Percentiles rank a stretch among this genome's conserved stretches.
These are phyloP conservation scores for Rhizopogon rudus DNA, from an alignment of 768 basidiomycete species.

Conservation along the genomic window DNA sequence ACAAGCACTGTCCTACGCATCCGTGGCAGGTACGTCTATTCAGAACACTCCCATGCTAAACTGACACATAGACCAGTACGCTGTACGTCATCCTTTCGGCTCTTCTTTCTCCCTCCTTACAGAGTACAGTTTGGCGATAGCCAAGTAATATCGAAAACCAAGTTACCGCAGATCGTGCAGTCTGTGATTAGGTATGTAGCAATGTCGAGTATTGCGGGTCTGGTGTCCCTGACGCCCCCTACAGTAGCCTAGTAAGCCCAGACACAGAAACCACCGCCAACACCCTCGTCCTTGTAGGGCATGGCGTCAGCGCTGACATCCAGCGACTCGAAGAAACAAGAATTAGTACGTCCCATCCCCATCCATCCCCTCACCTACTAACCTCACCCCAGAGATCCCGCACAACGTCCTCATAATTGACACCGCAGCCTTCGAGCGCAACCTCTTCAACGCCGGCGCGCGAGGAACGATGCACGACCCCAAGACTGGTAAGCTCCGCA, in stretches of 20 bases:
- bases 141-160: conserved; percentile 61
- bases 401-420: conserved; percentile 70
- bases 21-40: conserved; percentile 63
- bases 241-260: conserved; percentile 68
- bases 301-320: conserved; percentile 51
- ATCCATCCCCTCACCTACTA: neutral
- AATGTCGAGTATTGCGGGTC: conserved; percentile 2
- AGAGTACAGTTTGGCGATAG: conserved; percentile 67
- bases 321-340: conserved; percentile 71
- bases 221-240: neutral
- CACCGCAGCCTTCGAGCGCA: conserved; percentile 56
- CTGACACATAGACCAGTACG: conserved; percentile 40
- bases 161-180: conserved; percentile 66
- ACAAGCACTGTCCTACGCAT: conserved; percentile 58
- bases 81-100: conserved; percentile 38
- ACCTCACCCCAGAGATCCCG: conserved; percentile 50
- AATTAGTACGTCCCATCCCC: conserved; percentile 52
- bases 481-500: conserved; percentile 47
- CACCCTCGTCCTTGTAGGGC: conserved; percentile 66
- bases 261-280: conserved; percentile 72
- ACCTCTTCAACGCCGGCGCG: conserved; percentile 51
- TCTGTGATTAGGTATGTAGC: conserved; percentile 59
- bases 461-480: conserved; percentile 61
- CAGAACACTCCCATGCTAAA: conserved; percentile 12
- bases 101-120: neutral